Conservation (phyloP, 2,329 filamentous ascomycete species). For the Colletotrichum simmondsii region DNA sequence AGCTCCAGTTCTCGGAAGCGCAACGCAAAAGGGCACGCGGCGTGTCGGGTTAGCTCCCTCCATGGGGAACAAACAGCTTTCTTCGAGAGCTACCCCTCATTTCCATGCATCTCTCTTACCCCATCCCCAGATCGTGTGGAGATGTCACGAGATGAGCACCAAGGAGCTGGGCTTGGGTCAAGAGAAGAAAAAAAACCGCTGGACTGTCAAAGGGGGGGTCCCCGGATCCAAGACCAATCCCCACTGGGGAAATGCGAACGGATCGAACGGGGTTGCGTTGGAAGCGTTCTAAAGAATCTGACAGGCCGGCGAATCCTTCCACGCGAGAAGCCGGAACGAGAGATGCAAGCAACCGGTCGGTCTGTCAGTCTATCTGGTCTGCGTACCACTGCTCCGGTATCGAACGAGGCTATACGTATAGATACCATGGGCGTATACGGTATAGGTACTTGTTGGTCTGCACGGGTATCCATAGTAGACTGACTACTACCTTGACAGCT, state of each 20-base stretch:
- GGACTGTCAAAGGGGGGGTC: constrained; percentile 27
- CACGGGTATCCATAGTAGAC: neutral
- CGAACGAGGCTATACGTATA: neutral
- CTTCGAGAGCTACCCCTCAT: constrained; percentile 35
- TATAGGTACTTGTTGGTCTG: neutral
- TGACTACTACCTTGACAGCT: neutral
- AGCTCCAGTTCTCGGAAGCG: constrained; percentile 12
- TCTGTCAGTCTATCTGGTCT: neutral
- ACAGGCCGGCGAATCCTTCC: constrained; percentile 20
- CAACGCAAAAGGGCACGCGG: constrained; percentile 9
- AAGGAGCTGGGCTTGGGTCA: constrained; percentile 19
- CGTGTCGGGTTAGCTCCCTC: constrained; percentile 32
- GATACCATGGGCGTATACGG: neutral
- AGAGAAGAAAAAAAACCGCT: constrained; percentile 3
- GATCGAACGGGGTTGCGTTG: constrained; percentile 5
- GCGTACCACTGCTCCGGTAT: neutral
- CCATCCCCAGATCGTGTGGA: constrained; percentile 35
- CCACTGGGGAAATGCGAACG: constrained; percentile 29
- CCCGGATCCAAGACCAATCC: constrained; percentile 28
- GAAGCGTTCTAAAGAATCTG: neutral
- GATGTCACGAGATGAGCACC: constrained; percentile 35
- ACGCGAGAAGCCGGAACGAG: constrained; percentile 23
- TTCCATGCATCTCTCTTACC: constrained; percentile 22
- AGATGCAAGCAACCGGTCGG: neutral
- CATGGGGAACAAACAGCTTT: constrained; percentile 32